Conservation (phyloP, 2,329 filamentous ascomycete species). For the Alternaria sp. region DNA sequence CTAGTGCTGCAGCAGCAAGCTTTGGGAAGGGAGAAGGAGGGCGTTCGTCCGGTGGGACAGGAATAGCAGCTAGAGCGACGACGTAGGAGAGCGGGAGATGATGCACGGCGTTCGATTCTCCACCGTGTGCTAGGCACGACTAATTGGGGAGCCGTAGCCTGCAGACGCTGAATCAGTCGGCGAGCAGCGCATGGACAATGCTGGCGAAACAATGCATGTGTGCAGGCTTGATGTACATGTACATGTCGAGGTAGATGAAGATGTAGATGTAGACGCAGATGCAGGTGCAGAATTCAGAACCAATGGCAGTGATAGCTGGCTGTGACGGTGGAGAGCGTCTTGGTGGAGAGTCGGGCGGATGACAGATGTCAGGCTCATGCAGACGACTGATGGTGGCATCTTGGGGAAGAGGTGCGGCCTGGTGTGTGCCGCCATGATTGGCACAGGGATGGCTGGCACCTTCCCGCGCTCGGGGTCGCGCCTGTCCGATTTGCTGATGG, state of each 20-base stretch:
- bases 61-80: slow-evolving; percentile 33
- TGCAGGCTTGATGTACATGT: neutral
- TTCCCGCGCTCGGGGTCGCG: slow-evolving; percentile 31
- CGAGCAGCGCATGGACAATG: neutral
- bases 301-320: neutral
- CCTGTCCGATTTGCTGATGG: slow-evolving; percentile 31
- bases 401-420: slow-evolving; percentile 39
- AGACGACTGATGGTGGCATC: slow-evolving; percentile 32
- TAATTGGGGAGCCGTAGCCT: slow-evolving; percentile 10
- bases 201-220: neutral
- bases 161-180: slow-evolving; percentile 23
- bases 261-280: neutral
- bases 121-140: slow-evolving; percentile 24
- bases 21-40: slow-evolving; percentile 33
- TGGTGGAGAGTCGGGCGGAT: slow-evolving; percentile 25
- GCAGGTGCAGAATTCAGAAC: too few species aligned
- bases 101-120: slow-evolving; percentile 30
- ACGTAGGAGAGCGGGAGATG: slow-evolving; percentile 30
- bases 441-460: slow-evolving; percentile 41
- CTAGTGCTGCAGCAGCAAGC: slow-evolving; percentile 39
- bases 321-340: neutral
- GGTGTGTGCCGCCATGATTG: slow-evolving; percentile 35
- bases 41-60: slow-evolving; percentile 38
- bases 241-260: neutral
- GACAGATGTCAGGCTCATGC: slow-evolving; percentile 39